Percentiles rank a stretch among this genome's conserved stretches.
phyloP scores from a whole-genome alignment of 331 rosid genomes.

The Erythrophleum ivorense region DNA sequence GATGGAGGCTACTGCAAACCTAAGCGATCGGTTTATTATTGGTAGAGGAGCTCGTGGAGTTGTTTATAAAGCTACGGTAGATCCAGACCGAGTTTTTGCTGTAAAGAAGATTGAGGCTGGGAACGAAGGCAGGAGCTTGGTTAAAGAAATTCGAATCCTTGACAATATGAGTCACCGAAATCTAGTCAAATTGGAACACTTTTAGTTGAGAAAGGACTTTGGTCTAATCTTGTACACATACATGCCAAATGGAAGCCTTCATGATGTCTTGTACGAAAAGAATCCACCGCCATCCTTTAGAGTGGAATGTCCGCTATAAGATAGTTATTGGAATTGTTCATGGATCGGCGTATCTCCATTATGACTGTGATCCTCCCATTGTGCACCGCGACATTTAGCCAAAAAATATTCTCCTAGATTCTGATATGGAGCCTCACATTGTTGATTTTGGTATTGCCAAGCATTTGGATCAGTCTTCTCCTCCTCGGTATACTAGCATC shows the following conservation, averaged over 20 bases:
- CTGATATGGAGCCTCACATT: slow-evolving; percentile 80
- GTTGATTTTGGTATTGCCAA: slow-evolving; percentile 82
- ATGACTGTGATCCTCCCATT: neutral
- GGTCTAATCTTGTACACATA: slow-evolving; percentile 57
- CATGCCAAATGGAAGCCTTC: slow-evolving; percentile 53
- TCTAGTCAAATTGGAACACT: slow-evolving; percentile 65
- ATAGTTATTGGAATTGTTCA: slow-evolving; percentile 49
- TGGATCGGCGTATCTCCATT: neutral
- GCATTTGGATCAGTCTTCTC: slow-evolving; percentile 37
- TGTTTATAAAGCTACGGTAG: slow-evolving; percentile 37
- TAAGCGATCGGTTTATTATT: neutral
- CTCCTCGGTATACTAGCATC: neutral
- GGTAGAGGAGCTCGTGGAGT: neutral
- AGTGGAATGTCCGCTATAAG: slow-evolving; percentile 63
- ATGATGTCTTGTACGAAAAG: neutral
- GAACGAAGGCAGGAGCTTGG: slow-evolving; percentile 46
- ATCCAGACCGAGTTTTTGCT: slow-evolving; percentile 48
- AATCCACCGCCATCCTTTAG: slow-evolving; percentile 29
- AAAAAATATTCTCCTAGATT: slow-evolving; percentile 55
- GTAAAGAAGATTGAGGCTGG: slow-evolving; percentile 50
- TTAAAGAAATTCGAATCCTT: slow-evolving; percentile 63
- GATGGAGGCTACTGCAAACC: neutral
- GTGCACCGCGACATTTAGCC: neutral
- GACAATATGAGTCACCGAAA: slow-evolving; percentile 57
- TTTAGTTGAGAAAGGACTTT: slow-evolving; percentile 57